Percentiles rank a stretch among this genome's conserved stretches.
These are phyloP conservation scores for Solanum ahanhuiri DNA, from an alignment of 257 asterid species.

Conservation along the genomic window DNA sequence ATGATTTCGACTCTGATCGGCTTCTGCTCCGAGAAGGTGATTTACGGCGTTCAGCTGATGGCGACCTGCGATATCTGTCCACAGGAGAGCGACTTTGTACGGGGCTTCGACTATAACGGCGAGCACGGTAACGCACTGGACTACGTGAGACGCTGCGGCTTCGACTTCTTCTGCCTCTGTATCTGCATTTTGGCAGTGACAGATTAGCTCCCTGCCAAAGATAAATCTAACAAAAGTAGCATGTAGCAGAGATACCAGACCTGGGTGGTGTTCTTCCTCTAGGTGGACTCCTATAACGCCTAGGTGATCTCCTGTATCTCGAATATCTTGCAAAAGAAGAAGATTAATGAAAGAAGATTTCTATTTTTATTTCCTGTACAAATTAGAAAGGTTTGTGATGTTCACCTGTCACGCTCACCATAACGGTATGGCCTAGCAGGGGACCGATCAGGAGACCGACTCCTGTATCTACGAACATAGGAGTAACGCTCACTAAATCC, in stretches of 20 bases:
- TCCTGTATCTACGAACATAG: constrained; percentile 67
- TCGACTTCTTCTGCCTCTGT: constrained; percentile 75
- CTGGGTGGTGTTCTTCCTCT: constrained; percentile 94
- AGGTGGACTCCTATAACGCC: constrained; percentile 92
- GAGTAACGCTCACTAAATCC: constrained; percentile 95
- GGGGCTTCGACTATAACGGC: constrained; percentile 68
- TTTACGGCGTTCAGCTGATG: constrained; percentile 35
- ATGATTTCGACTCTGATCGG: constrained; percentile 41
- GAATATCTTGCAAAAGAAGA: constrained; percentile 32
- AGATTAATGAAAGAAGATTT: background rate
- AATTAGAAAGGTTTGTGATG: background rate
- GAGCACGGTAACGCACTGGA: constrained; percentile 69
- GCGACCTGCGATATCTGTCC: constrained; percentile 44
- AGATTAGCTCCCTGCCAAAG: background rate
- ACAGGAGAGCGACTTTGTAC: constrained; percentile 59
- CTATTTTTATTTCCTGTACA: background rate
- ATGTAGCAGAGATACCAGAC: constrained; percentile 17
- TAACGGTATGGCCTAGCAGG: constrained; percentile 76
- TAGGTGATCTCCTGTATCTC: constrained; percentile 83
- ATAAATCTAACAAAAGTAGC: too few species aligned
- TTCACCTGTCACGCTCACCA: constrained; percentile 84
- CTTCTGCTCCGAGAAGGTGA: constrained; percentile 60
- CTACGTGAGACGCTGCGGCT: constrained; percentile 65
- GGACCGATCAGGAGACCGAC: constrained; percentile 86
- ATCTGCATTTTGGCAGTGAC: constrained; percentile 34